Evolutionary conservation across 805 yeast species (phyloP).

Genomic region (Groenewaldozyma salmanticensis): DNA sequence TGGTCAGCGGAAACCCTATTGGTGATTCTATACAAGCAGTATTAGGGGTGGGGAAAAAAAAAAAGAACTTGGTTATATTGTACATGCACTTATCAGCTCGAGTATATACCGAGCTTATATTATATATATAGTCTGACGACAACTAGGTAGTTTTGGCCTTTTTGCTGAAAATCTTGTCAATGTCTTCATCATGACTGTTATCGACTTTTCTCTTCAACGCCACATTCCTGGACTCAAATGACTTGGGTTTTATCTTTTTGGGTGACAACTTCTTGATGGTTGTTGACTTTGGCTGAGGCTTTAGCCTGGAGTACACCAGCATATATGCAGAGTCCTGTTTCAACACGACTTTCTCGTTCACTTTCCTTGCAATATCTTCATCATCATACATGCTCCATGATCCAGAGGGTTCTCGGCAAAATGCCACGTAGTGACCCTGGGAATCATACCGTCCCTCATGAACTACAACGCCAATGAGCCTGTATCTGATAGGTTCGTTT

Average conservation of each 20-base stretch:
- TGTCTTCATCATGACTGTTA: conserved; percentile 12
- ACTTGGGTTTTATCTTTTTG: no score
- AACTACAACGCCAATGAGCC: conserved; percentile 72
- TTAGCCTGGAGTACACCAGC: conserved; percentile 61
- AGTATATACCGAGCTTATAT: no score
- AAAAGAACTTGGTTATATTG: no score
- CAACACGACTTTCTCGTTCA: conserved; percentile 62
- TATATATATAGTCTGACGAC: no score
- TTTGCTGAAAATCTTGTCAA: conserved; percentile 21
- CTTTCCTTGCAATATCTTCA: conserved; percentile 67
- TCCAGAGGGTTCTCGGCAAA: conserved; percentile 86
- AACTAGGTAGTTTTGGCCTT: background rate
- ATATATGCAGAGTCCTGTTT: conserved; percentile 92
- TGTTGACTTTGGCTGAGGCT: background rate
- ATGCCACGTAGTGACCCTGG: conserved; percentile 88
- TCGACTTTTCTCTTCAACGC: no score
- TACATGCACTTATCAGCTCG: no score
- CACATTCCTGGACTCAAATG: no score
- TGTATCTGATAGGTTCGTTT: conserved; percentile 46
- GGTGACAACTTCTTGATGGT: no score
- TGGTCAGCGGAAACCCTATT: no score
- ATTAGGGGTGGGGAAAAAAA: no score
- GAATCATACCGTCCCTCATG: conserved; percentile 92
- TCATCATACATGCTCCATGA: conserved; percentile 93
- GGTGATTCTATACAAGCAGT: no score